Evolutionary conservation across 768 basidiomycete species (phyloP).

Genomic region (Boletus sp.): DNA sequence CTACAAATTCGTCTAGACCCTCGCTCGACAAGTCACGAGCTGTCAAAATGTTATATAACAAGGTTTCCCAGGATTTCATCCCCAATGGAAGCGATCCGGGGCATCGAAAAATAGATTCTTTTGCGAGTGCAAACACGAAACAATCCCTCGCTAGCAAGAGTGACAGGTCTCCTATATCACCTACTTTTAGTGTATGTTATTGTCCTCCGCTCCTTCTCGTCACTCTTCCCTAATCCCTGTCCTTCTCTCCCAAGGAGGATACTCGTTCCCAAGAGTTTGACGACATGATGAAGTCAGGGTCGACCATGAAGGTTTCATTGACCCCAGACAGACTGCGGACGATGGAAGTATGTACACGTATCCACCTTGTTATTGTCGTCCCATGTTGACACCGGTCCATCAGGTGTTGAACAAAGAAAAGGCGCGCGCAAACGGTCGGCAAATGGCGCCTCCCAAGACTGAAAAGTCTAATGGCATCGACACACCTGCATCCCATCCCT

Average conservation of each 20-base stretch:
- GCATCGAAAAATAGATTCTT: conserved; percentile 56
- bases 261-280: conserved; percentile 81
- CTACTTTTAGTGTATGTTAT: conserved; percentile 34
- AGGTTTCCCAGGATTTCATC: conserved; percentile 40
- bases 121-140: conserved; percentile 50
- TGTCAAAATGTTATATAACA: conserved; percentile 55
- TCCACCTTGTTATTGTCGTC: conserved; percentile 18
- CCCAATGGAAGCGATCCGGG: conserved; percentile 42
- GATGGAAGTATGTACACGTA: conserved; percentile 73
- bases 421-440: conserved; percentile 36
- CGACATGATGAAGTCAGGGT: conserved; percentile 83
- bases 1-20: conserved; percentile 40
- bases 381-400: conserved; percentile 3
- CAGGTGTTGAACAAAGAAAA: conserved; percentile 78
- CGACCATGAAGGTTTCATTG: conserved; percentile 93
- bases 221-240: background rate
- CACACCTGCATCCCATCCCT: conserved; percentile 9
- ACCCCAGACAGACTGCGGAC: conserved; percentile 91
- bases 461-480: conserved; percentile 26
- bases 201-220: background rate
- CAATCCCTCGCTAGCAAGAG: conserved; percentile 32
- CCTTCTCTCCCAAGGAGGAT: conserved; percentile 44
- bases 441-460: conserved; percentile 19
- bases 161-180: conserved; percentile 35
- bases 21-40: conserved; percentile 65